Conservation (phyloP, 371 early-diverging fungal genomes). For the Vavraia culicis region DNA sequence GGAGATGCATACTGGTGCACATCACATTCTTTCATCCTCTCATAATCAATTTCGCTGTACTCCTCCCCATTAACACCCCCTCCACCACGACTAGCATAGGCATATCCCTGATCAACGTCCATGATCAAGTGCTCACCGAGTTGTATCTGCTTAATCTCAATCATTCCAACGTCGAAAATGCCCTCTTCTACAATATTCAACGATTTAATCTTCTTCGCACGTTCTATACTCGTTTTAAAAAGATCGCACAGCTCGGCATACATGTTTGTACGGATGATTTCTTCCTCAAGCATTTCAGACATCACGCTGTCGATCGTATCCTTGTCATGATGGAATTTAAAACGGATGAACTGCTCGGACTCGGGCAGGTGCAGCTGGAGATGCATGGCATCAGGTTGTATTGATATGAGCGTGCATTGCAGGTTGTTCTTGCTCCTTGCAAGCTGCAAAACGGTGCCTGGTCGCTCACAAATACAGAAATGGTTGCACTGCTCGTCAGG, state of each 20-base stretch:
- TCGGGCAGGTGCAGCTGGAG: constrained; percentile 28
- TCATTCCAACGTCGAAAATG: too few relatives aligned
- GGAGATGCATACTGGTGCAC: too few relatives aligned
- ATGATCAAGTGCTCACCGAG: not conserved
- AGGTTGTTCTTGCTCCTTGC: not conserved
- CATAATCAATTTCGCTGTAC: constrained; percentile 13
- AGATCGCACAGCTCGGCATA: constrained; percentile 25
- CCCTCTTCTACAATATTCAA: not conserved
- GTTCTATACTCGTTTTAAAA: constrained; percentile 15
- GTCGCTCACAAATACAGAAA: constrained; percentile 4
- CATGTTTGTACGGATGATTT: constrained; percentile 26
- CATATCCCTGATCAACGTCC: not conserved
- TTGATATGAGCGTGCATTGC: not conserved
- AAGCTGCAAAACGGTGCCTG: not conserved
- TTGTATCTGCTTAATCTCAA: not conserved
- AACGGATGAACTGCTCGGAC: constrained; percentile 36
- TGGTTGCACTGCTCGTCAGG: constrained; percentile 47
- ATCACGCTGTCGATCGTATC: constrained; percentile 71
- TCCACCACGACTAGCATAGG: too few relatives aligned
- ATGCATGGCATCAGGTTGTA: constrained; percentile 17
- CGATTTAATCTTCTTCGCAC: not conserved
- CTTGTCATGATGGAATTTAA: constrained; percentile 58
- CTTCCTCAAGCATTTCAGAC: constrained; percentile 52
- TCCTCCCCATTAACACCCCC: too few relatives aligned
- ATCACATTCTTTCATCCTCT: constrained; percentile 20